A percentile compares a stretch with the other conserved stretches of the same genome.
Evolutionary conservation across 2,329 filamentous ascomycete species (phyloP).

Genomic region (Thielaviopsis punctulata): DNA sequence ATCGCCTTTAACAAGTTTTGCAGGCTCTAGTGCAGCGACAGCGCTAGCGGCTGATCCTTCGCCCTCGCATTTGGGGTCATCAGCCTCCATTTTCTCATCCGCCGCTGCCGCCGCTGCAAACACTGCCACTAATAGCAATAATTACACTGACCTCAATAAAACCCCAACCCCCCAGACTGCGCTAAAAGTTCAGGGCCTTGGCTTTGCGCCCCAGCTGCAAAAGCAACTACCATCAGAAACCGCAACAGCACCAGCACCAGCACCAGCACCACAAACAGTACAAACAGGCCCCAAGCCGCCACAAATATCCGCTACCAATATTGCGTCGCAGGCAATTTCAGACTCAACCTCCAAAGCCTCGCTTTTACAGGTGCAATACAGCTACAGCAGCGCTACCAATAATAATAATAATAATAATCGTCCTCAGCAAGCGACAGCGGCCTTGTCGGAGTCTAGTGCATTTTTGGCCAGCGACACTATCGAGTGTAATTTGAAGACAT

Average conservation of each 20-base stretch:
- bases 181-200: not conserved
- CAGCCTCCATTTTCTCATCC: not conserved
- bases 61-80: too few relatives aligned
- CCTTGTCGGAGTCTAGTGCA: too few relatives aligned
- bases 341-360: not conserved
- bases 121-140: too few relatives aligned
- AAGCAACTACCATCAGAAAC: not conserved
- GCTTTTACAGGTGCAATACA: not conserved
- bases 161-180: not conserved
- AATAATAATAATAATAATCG: not conserved
- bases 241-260: not conserved
- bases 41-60: not conserved
- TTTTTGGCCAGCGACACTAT: too few relatives aligned
- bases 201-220: not conserved
- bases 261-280: not conserved
- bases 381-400: not conserved
- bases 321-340: not conserved
- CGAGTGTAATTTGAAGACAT: too few relatives aligned
- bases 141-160: not conserved
- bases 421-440: too few relatives aligned
- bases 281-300: too few relatives aligned
- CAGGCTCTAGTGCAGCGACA: not conserved
- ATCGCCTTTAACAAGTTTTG: not conserved
- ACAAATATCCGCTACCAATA: not conserved
- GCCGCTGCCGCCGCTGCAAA: too few relatives aligned